These are phyloP conservation scores for Daedaleopsis sinensis DNA, from an alignment of 768 basidiomycete genomes.

Conservation along the genomic window DNA sequence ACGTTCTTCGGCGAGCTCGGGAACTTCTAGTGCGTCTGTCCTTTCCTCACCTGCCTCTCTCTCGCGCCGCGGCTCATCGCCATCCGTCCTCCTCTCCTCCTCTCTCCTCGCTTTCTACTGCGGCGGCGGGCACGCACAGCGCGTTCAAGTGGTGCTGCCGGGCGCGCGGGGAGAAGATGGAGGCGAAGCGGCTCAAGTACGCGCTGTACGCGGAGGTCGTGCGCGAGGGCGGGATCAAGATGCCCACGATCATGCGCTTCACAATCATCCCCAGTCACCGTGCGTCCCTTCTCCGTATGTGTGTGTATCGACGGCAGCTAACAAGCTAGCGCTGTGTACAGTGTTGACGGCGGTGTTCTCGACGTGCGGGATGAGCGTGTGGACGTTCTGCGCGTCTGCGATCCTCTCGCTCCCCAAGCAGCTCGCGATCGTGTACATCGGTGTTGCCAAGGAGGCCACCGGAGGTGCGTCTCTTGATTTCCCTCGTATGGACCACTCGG, in stretches of 20 bases:
- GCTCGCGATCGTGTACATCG: constrained; percentile 87
- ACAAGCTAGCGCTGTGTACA: constrained; percentile 29
- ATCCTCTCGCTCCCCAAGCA: constrained; percentile 86
- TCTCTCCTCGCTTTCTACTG: not conserved
- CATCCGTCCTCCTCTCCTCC: not conserved
- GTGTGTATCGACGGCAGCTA: not conserved
- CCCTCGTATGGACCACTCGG: not conserved
- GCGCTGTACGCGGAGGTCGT: constrained; percentile 59
- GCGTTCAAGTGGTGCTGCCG: constrained; percentile 82
- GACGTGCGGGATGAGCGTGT: constrained; percentile 82
- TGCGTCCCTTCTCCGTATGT: constrained; percentile 38
- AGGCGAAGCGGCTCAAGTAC: constrained; percentile 45
- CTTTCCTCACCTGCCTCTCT: not conserved
- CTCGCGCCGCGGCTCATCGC: not conserved
- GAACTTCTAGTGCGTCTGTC: constrained; percentile 69
- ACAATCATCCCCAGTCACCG: constrained; percentile 87
- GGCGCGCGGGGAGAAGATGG: constrained; percentile 68
- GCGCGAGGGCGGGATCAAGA: constrained; percentile 85
- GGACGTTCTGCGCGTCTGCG: constrained; percentile 75
- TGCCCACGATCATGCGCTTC: constrained; percentile 72
- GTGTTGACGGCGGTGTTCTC: constrained; percentile 87
- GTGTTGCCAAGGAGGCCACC: constrained; percentile 38
- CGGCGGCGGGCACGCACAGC: constrained; percentile 35
- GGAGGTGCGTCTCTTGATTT: not conserved
- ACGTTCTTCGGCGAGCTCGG: constrained; percentile 83